phyloP scores from a whole-genome alignment of 1,284 basidiomycete genomes.

The Abortiporus biennis region DNA sequence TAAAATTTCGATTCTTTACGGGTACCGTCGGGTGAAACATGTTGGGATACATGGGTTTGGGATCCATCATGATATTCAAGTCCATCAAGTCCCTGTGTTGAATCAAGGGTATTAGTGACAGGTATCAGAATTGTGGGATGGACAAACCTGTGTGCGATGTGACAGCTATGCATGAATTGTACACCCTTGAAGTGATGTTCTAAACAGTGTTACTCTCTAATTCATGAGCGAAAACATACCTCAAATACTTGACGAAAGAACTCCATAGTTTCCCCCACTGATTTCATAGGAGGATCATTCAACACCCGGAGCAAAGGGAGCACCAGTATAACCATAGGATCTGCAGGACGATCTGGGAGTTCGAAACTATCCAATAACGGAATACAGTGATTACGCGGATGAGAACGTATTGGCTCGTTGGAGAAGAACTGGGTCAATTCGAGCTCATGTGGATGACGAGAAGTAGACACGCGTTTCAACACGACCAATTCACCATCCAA shows the following conservation, averaged over 20 bases:
- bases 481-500: conserved; percentile 9
- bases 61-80: conserved; percentile 27
- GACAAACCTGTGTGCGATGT: conserved; percentile 20
- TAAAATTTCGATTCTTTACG: conserved; percentile 8
- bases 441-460: conserved; percentile 5
- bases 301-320: conserved; percentile 1
- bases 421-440: background rate
- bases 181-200: conserved; percentile 14
- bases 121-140: background rate
- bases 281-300: background rate
- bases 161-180: conserved; percentile 17
- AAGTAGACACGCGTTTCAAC: conserved; percentile 16
- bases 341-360: background rate
- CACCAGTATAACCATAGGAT: background rate
- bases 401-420: background rate
- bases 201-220: background rate
- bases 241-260: conserved; percentile 5
- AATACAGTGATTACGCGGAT: conserved; percentile 1
- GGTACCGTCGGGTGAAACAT: conserved; percentile 20
- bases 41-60: conserved; percentile 17
- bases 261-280: conserved; percentile 1
- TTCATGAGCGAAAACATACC: background rate
- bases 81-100: conserved; percentile 17
- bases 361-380: background rate
- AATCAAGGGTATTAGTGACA: conserved; percentile 15